Evolutionary conservation across 768 basidiomycete species (phyloP), one percentile per base, ranked within the genome.

Genomic region (Lactarius sanguifluus): DNA sequence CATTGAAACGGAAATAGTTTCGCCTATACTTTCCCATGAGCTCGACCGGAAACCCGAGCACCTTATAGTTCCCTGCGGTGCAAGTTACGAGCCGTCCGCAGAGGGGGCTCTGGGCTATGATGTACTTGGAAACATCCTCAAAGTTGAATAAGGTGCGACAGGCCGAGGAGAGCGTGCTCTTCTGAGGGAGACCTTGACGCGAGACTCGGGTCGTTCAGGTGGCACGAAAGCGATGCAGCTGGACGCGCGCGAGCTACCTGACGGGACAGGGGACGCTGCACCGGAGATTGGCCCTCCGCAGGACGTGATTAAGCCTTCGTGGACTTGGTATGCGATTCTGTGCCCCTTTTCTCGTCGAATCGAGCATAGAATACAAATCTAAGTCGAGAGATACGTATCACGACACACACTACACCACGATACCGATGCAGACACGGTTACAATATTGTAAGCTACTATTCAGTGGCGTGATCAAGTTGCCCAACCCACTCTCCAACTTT

Each of bases 1-100:
- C 78, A 75, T 98, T 98, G 78, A 92, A 98, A 69, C 90, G 83
- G 76, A 97, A 96, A 75, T 90, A 93, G 73, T 95, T 91, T 32
- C 96, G 83, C 64, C 86, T 81, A 74, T 98, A 97, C 69, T 81
- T 85, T 41, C 71, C 91, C 59, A 82, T 81, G 60, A 95, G 80
- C 68, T 90, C 85, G 55, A 93, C 88, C 3, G 97, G 97, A 73
- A 96, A 94, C 1, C 96, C 96, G 58, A 97, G 89, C 63, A 99
- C 87, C 65, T 94, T 88, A 75, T 93, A 89, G 40, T 83, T 86
- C 54, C 84, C 84, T 0, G 92, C 91, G 12, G 93, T 84, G 70
- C 92, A 94, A 20, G 88, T 93, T 56, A 98, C 91, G 25, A 99
- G 85, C 67, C 93, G 84, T 20, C 93, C 93, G 71, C 93, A 96